Base-by-base conservation (phyloP, 768 basidiomycete species). In the Gloeophyllum trabeum region DNA sequence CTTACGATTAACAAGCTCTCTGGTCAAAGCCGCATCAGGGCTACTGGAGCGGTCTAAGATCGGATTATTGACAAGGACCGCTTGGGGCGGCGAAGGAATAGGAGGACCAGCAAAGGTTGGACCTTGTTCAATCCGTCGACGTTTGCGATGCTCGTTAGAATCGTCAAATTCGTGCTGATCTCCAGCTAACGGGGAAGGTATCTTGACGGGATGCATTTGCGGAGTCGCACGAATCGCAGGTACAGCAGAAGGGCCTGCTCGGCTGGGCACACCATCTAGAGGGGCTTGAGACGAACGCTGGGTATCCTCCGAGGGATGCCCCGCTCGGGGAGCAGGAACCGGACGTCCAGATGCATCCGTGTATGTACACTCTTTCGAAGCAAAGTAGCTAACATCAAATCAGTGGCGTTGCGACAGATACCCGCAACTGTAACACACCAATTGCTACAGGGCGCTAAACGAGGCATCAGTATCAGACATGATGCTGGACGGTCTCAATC, bases 301-400 rank as follows among this genome's bases (percentile, higher is more conserved):
- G 10, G 10, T 10, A 10, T 32, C 28, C 16, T 32, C 28, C 28
- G 28, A 32, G 28, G 28, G 28, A 32, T 32, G 28, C 10, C 28
- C 28, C 10, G 28, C 28, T 32, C 28, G 42, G 69, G 86, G 49
- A 0, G 86, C 83, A 30, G 85, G 81, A 7, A 89, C 87, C n/a
- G 76, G 69, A 36, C 81, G 79, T 25, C 86, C 87, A 18, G 79
- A 71, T 19, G 83, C 68, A 47, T 89, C 85, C 6, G 83, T 87
- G 57, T 89, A 89, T 2, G 79, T 76, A 59, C 86, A 89, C 24
- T 73, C 64, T 59, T 88, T 88, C 49, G 79, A 81, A 45, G 86
- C 85, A 57, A 80, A 89, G 56, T 77, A 86, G 52, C 84, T 88
- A 54, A 23, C 43, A 47, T 23, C 37, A 16, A 39, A n/a, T n/a